Base-by-base conservation (phyloP, 1,284 basidiomycete genomes). In the Cryptococcus jaspeensis region DNA sequence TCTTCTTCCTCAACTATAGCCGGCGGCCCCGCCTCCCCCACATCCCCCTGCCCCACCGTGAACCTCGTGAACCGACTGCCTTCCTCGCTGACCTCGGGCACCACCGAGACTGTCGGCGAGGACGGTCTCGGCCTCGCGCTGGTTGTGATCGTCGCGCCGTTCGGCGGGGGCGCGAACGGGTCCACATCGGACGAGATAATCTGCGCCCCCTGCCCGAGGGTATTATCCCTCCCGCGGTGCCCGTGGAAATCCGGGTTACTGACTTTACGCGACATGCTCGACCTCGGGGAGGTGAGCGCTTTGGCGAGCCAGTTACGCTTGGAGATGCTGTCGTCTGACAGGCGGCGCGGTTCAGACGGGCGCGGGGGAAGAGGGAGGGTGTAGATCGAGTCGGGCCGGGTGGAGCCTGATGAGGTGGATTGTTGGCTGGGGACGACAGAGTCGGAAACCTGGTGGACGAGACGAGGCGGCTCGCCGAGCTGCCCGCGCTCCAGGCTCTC, bases 401-500 rank as follows among this genome's bases (percentile, higher is more conserved):
- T 50, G 2, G 47, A 45, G 18, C 42, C 44, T 15, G 50, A 52
- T 20, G 55, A 53, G 2, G 55, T 40, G 16, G 62, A 55, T n/a
- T 61, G 62, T 53, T 63, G 63, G 38, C 57, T 63, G 0, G 70
- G 67, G 13, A 73, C 60, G 6, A 55, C 64, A 9, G 70, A 71
- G 49, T 75, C 73, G 0, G 71, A 71, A 1, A 53, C 42, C 43
- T 72, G 70, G 25, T 73, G 72, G 5, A 70, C 37, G 6, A 74
- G 53, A 45, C 58, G 62, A 4, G 70, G 68, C 5, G 54, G 18
- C 35, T 67, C 67, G 15, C 32, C 56, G n/a, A 44, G 39, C 3
- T 36, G n/a, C 87, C 84, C 68, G 9, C 28, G 47, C 42, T 90
- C 87, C 36, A 91, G 80, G 62, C 83, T 83, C 62, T 84, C 82